These are phyloP conservation scores for Stentor roeselii DNA, from an alignment of 73 alveolate genomes.

Conservation along the genomic window DNA sequence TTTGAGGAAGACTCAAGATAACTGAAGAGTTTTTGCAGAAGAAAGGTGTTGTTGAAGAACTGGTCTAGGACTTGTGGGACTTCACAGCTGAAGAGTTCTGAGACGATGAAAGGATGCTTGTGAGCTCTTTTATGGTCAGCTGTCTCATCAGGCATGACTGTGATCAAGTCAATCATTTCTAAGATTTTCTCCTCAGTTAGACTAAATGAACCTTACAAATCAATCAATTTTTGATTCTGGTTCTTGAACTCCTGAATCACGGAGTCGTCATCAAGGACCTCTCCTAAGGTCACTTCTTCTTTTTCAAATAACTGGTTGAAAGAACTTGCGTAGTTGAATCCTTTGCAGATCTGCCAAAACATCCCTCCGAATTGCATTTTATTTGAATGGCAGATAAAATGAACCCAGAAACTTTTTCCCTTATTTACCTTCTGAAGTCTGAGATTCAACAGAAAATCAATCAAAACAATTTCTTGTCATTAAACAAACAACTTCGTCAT, in stretches of 20 bases:
- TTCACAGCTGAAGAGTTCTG: conserved; percentile 20
- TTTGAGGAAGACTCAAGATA: neutral
- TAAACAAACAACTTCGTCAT: neutral
- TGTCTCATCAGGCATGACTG: neutral
- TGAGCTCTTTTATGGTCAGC: neutral
- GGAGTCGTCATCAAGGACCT: conserved; percentile 13
- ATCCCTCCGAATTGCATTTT: conserved; percentile 12
- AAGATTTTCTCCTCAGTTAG: neutral
- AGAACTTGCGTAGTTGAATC: neutral
- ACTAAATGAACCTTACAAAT: conserved; percentile 9
- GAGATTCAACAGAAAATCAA: neutral
- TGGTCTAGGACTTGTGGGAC: neutral
- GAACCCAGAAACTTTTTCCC: neutral
- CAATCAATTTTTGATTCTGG: conserved; percentile 17
- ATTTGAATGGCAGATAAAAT: neutral
- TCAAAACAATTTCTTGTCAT: neutral
- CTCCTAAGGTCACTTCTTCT: neutral
- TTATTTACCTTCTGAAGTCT: neutral
- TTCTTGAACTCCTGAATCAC: conserved; percentile 12
- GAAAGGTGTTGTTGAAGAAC: neutral
- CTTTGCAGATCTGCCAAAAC: conserved; percentile 16
- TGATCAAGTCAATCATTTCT: neutral
- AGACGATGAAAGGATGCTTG: conserved; percentile 13
- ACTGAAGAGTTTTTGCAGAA: neutral
- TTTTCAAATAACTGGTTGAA: neutral